Conservation (phyloP, 2,329 filamentous ascomycete species). For the Penicillium sp. region DNA sequence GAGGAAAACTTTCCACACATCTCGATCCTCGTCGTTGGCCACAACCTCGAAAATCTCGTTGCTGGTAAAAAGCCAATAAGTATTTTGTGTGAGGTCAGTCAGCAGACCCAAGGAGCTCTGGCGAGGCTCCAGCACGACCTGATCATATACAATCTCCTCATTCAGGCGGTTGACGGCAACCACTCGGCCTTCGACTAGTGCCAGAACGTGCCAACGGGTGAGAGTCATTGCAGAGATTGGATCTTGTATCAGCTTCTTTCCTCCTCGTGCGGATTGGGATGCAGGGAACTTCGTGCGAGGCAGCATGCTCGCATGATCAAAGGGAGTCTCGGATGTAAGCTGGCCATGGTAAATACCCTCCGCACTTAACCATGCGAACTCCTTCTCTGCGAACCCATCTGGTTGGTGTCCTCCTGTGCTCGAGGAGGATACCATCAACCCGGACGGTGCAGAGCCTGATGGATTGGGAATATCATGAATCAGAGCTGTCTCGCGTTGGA, state of each 20-base stretch:
- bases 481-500: constrained; percentile 81
- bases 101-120: constrained; percentile 82
- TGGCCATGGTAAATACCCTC: constrained; percentile 89
- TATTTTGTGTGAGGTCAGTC: constrained; percentile 91
- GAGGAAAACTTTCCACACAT: constrained; percentile 94
- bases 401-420: constrained; percentile 63
- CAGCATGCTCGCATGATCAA: constrained; percentile 78
- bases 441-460: constrained; percentile 63
- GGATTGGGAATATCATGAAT: constrained; percentile 72
- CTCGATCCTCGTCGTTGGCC: constrained; percentile 83
- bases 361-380: constrained; percentile 86
- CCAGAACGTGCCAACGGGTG: constrained; percentile 91
- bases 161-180: constrained; percentile 87
- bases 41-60: constrained; percentile 94
- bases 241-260: constrained; percentile 69
- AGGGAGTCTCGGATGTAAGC: constrained; percentile 69
- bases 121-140: constrained; percentile 77
- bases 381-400: constrained; percentile 55
- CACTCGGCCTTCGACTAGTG: constrained; percentile 78
- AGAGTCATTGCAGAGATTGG: constrained; percentile 78
- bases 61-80: constrained; percentile 93
- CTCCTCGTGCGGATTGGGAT: constrained; percentile 65
- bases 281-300: constrained; percentile 72
- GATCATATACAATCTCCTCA: constrained; percentile 82
- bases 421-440: constrained; percentile 77